phyloP scores from a whole-genome alignment of 352 stramenopile genomes.

The Phytophthora hybrid region DNA sequence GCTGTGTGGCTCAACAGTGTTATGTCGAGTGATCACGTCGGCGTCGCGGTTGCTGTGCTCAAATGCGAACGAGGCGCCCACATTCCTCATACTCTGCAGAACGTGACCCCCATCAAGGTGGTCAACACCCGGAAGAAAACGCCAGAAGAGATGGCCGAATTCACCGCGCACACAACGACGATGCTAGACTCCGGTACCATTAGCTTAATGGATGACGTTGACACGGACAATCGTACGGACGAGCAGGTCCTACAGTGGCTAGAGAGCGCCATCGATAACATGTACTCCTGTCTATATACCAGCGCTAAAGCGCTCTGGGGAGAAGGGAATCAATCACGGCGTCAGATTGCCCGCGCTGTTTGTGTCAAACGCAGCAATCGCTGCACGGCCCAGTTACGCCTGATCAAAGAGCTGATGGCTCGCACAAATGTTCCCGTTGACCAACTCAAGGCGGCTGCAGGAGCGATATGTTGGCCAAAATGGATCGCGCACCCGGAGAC shows the following conservation, averaged over 20 bases:
- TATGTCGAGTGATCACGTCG: too few species aligned
- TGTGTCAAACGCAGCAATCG: not conserved
- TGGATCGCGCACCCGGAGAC: too few species aligned
- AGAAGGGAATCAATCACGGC: not conserved
- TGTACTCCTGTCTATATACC: not conserved
- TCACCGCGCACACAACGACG: not conserved
- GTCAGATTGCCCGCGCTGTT: not conserved
- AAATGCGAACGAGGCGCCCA: not conserved
- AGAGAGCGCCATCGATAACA: not conserved
- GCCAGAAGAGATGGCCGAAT: not conserved
- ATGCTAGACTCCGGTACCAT: not conserved
- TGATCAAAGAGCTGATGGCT: not conserved
- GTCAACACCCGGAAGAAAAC: not conserved
- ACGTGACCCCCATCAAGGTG: not conserved
- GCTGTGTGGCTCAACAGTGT: too few species aligned
- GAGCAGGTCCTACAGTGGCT: not conserved
- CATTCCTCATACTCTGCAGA: not conserved
- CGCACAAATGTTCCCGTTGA: not conserved
- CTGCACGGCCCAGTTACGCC: not conserved
- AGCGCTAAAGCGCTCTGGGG: not conserved
- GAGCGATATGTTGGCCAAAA: too few species aligned
- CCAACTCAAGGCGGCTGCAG: not conserved
- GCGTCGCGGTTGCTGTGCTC: too few species aligned
- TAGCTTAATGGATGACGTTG: not conserved
- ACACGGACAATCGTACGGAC: not conserved